phyloP scores from a whole-genome alignment of 345 rosid genomes.

The Arabidopsis arenosa region DNA sequence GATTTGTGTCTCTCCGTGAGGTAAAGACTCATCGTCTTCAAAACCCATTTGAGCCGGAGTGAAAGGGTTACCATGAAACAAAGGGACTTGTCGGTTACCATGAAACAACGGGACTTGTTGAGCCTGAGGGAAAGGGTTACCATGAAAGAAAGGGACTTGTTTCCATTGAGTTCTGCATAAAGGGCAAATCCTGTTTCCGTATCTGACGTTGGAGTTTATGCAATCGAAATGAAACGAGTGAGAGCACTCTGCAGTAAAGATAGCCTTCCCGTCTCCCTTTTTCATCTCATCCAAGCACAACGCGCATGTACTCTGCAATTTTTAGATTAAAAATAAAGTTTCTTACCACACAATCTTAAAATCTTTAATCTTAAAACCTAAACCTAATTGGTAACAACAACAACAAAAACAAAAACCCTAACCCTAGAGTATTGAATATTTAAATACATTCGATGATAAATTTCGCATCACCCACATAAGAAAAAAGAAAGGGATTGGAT shows the following conservation, averaged over 20 bases:
- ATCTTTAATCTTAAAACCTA: neutral
- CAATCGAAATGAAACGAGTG: conserved; percentile 96
- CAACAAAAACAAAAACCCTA: too few relatives aligned
- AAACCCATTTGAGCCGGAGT: conserved; percentile 55
- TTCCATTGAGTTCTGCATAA: conserved; percentile 88
- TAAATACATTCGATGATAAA: too few relatives aligned
- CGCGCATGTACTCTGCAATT: conserved; percentile 72
- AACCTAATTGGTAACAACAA: neutral
- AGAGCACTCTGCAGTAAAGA: conserved; percentile 93
- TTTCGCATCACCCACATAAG: too few relatives aligned
- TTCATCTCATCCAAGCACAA: conserved; percentile 75
- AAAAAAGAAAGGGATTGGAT: too few relatives aligned
- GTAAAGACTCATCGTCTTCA: conserved; percentile 79
- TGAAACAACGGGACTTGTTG: too few relatives aligned
- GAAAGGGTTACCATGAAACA: conserved; percentile 2
- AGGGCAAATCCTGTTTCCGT: conserved; percentile 87
- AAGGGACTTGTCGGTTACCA: neutral
- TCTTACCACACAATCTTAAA: conserved; percentile 27
- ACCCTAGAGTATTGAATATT: too few relatives aligned
- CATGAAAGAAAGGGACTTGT: conserved; percentile 48
- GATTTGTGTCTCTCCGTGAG: conserved; percentile 19
- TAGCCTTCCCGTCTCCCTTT: conserved; percentile 79
- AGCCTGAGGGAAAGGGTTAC: conserved; percentile 45
- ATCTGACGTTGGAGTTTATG: conserved; percentile 78
- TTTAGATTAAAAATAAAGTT: conserved; percentile 24